phyloP scores from a whole-genome alignment of 2,329 filamentous ascomycete species.

The Xylaria sp. region DNA sequence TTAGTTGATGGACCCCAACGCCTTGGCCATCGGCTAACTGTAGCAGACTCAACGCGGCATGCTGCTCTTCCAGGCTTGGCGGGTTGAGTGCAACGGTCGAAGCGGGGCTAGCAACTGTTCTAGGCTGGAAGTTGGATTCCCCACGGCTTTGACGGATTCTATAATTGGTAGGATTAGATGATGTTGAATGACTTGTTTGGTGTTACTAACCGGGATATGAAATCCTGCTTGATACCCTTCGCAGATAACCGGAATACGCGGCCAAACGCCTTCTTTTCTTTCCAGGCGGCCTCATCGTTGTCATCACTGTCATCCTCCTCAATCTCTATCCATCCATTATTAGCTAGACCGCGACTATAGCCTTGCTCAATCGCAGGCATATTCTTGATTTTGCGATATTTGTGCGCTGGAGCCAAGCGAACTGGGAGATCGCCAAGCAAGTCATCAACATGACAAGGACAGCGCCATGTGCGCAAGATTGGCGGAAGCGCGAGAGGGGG shows the following conservation, averaged over 20 bases:
- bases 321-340: conserved; percentile 78
- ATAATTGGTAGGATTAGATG: conserved; percentile 34
- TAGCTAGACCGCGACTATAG: conserved; percentile 71
- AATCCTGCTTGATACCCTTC: conserved; percentile 74
- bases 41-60: conserved; percentile 72
- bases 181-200: not conserved
- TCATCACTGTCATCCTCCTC: conserved; percentile 69
- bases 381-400: conserved; percentile 69
- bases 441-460: conserved; percentile 86
- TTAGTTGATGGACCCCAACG: conserved; percentile 63
- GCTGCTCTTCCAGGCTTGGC: conserved; percentile 68
- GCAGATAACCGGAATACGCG: conserved; percentile 71
- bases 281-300: conserved; percentile 66
- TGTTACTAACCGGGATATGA: conserved; percentile 70
- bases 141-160: conserved; percentile 49
- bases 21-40: conserved; percentile 63
- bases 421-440: conserved; percentile 70
- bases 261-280: conserved; percentile 69
- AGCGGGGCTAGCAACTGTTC: conserved; percentile 38
- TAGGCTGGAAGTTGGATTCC: conserved; percentile 10
- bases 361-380: conserved; percentile 62
- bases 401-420: conserved; percentile 68
- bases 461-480: conserved; percentile 82
- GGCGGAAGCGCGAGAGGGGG: conserved; percentile 85
- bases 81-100: conserved; percentile 51